These are phyloP conservation scores for Conticribra guillardii DNA, from an alignment of 108 stramenopile species.

Conservation along the genomic window DNA sequence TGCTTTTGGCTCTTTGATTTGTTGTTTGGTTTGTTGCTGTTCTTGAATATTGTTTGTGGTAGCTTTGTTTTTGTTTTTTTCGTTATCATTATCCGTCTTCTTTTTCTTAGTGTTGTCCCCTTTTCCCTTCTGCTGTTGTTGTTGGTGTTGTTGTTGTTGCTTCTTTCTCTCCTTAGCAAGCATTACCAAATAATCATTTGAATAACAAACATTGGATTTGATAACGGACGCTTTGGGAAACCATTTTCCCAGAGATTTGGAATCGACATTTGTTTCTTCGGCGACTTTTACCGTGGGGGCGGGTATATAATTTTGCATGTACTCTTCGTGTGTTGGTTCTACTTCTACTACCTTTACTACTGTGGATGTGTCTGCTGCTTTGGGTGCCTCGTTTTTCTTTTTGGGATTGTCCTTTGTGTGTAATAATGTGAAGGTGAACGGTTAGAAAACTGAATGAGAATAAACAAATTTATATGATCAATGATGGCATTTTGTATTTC, in stretches of 20 bases:
- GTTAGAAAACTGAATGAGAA: too few relatives aligned
- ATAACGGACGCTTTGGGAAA: conserved; percentile 82
- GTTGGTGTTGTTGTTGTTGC: neutral
- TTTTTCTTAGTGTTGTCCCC: conserved; percentile 12
- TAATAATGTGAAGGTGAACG: too few relatives aligned
- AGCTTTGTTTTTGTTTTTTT: conserved; percentile 2
- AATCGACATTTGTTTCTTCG: conserved; percentile 7
- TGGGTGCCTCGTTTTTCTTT: too few relatives aligned
- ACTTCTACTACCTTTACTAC: too few relatives aligned
- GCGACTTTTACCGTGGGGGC: conserved; percentile 16
- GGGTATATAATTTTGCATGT: conserved; percentile 18
- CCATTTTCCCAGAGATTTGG: conserved; percentile 61
- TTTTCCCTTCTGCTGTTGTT: neutral
- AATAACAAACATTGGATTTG: conserved; percentile 66
- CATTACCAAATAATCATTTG: conserved; percentile 48
- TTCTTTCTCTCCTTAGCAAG: conserved; percentile 17
- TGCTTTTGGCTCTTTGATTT: conserved; percentile 47
- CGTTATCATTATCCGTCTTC: conserved; percentile 1
- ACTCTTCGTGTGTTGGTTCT: conserved; percentile 29
- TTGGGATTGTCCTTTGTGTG: too few relatives aligned
- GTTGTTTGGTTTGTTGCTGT: conserved; percentile 9
- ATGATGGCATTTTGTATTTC: too few relatives aligned
- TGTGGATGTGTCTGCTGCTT: too few relatives aligned
- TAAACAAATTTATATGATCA: too few relatives aligned
- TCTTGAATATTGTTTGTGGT: conserved; percentile 2